Base-by-base conservation (phyloP, 768 basidiomycete species). In the Rhizopogon sp. region DNA sequence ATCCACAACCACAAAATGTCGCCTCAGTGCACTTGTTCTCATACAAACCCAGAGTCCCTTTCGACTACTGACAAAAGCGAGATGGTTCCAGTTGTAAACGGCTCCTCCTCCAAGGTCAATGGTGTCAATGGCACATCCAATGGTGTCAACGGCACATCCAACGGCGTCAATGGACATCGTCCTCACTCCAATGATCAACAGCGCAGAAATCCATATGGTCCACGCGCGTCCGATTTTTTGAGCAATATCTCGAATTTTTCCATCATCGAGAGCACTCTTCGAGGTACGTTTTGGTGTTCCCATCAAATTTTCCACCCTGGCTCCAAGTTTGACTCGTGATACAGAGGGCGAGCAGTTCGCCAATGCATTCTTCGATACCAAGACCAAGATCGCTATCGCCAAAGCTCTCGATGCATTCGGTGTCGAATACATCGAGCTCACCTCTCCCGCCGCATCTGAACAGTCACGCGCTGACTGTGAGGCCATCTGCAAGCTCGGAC, bases 371-470 rank as follows among this genome's bases (percentile, higher is more conserved):
- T 99, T 98, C 70, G 96, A 97, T 69, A 94, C 93, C 69, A 93
- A 95, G 79, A 98, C 95, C 75, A 99, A 99, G 83, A 97, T 98
- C 69, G 94, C 95, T 69, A 99, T 99, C 63, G 97, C 97, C 61
- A 93, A 87, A 77, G 94, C 94, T 13, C 85, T 98, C 55, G 95
- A 98, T 79, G 95, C 94, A 49, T 98, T 99, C 68, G 97, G 97
- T 66, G 97, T 98, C 56, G 97, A 99, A 70, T 99, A 99, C 80
- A 94, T 99, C 67, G 97, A 99, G 68, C 88, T 99, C 68, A 99
- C 97, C 37, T 98, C 96, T 14, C 96, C 97, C 46, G 93, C 90
- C 43, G 96, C 97, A 22, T 98, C 96, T 5, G 93, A 98, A 66
- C 94, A 98, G 72, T 97, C 94, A 20, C 83, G 89, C 35, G 69